These are phyloP conservation scores for Fraxinus baroniana DNA, from an alignment of 305 asterid species.

Conservation along the genomic window DNA sequence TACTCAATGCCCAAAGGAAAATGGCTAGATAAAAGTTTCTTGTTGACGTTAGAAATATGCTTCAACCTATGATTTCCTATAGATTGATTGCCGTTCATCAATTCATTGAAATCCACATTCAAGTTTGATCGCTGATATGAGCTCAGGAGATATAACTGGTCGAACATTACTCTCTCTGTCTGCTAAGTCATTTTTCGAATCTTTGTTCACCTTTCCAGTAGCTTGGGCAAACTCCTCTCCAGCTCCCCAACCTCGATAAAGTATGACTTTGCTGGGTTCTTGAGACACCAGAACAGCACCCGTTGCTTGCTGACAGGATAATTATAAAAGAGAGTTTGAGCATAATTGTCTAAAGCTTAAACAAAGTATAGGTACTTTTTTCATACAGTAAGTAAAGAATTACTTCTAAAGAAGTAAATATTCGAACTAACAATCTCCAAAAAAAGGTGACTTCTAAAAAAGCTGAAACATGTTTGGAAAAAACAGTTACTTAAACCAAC, in stretches of 20 bases:
- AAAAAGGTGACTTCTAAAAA: background rate
- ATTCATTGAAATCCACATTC: conserved; percentile 64
- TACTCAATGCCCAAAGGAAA: background rate
- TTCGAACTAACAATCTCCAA: background rate
- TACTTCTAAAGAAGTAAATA: background rate
- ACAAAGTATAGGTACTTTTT: background rate
- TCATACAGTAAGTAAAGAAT: background rate
- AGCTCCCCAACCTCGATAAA: conserved; percentile 87
- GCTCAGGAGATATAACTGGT: conserved; percentile 60
- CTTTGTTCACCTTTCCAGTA: conserved; percentile 16
- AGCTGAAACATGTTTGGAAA: background rate
- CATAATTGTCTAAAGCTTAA: background rate
- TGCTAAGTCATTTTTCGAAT: conserved; percentile 12
- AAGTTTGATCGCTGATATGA: conserved; percentile 70
- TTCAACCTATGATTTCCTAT: background rate
- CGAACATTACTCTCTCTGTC: conserved; percentile 29
- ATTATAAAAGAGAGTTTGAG: conserved; percentile 1
- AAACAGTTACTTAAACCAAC: background rate
- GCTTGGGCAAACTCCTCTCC: conserved; percentile 34
- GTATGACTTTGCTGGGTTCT: conserved; percentile 93
- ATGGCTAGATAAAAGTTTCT: background rate
- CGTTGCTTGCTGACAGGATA: conserved; percentile 70
- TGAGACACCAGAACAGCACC: conserved; percentile 85
- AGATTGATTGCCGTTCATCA: conserved; percentile 8
- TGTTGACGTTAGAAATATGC: background rate